Percentiles rank a stretch among this genome's conserved stretches.
phyloP scores from a whole-genome alignment of 352 stramenopile species.

The Phytophthora parvispora region DNA sequence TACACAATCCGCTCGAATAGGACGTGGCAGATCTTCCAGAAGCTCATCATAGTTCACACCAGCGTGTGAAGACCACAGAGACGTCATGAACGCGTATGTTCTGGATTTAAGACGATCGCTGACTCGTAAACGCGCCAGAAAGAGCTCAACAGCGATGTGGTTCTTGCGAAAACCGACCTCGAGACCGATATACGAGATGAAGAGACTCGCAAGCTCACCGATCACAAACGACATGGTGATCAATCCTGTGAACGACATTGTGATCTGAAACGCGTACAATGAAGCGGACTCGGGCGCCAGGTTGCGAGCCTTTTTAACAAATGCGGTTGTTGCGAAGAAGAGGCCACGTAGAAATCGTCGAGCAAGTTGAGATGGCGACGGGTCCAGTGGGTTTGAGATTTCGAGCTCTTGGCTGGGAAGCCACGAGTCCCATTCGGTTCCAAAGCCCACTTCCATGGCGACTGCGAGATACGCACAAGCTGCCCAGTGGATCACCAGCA shows the following conservation, averaged over 20 bases:
- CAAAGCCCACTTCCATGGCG: slow-evolving; percentile 47
- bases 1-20: slow-evolving; percentile 67
- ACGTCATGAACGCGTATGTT: slow-evolving; percentile 55
- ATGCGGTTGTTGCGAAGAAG: slow-evolving; percentile 57
- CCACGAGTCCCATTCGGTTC: slow-evolving; percentile 60
- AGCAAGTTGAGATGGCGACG: slow-evolving; percentile 25
- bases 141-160: slow-evolving; percentile 61
- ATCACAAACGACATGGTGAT: slow-evolving; percentile 71
- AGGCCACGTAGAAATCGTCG: slow-evolving; percentile 52
- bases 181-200: slow-evolving; percentile 65
- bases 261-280: slow-evolving; percentile 55
- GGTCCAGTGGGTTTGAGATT: slow-evolving; percentile 32
- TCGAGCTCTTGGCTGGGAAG: slow-evolving; percentile 46
- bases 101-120: slow-evolving; percentile 40
- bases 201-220: slow-evolving; percentile 59
- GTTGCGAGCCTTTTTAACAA: slow-evolving; percentile 57
- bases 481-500: slow-evolving; percentile 66
- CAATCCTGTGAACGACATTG: slow-evolving; percentile 52
- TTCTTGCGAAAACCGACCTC: slow-evolving; percentile 74
- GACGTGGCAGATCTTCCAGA: slow-evolving; percentile 50
- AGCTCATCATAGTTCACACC: slow-evolving; percentile 66
- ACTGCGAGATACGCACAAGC: slow-evolving; percentile 64
- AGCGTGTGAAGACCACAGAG: slow-evolving; percentile 65
- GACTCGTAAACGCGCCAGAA: slow-evolving; percentile 45
- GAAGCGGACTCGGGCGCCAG: slow-evolving; percentile 24